These are phyloP conservation scores for Alternaria arbusti DNA, from an alignment of 2,329 filamentous ascomycete genomes.

Conservation along the genomic window DNA sequence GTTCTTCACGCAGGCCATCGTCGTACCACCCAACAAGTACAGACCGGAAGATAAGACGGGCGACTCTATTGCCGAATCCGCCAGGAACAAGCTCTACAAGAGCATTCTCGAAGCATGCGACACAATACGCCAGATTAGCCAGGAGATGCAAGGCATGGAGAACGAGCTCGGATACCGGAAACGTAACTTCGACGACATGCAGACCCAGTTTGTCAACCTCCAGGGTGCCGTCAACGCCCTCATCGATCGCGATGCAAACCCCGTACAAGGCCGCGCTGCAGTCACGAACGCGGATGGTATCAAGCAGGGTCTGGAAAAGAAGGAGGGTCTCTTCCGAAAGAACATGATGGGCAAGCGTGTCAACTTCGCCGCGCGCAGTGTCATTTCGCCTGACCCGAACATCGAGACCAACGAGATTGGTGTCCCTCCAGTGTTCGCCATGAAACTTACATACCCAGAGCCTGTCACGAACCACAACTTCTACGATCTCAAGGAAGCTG, in stretches of 20 bases:
- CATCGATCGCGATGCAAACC: constrained; percentile 87
- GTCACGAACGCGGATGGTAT: constrained; percentile 88
- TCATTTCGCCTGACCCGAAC: constrained; percentile 97
- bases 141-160: constrained; percentile 64
- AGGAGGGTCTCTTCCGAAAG: constrained; percentile 96
- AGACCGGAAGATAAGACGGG: constrained; percentile 86
- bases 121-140: constrained; percentile 74
- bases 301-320: constrained; percentile 98
- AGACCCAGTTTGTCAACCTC: constrained; percentile 80
- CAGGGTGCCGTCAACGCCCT: constrained; percentile 93
- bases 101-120: constrained; percentile 79
- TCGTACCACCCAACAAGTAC: constrained; percentile 92
- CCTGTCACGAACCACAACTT: constrained; percentile 98
- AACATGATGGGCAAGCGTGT: constrained; percentile 99
- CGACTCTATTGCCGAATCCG: constrained; percentile 82
- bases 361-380: constrained; percentile 95
- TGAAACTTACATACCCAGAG: constrained; percentile 94
- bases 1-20: constrained; percentile 87
- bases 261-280: constrained; percentile 77
- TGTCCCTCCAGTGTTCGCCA: constrained; percentile 96
- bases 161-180: constrained; percentile 51
- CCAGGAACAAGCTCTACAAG: constrained; percentile 88
- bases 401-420: constrained; percentile 99
- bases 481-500: constrained; percentile 91
- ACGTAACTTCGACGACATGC: constrained; percentile 75